A percentile compares a stretch with the other conserved stretches of the same genome.
These are phyloP conservation scores for Durotheca rogersii DNA, from an alignment of 495 filamentous ascomycete species.

Conservation along the genomic window DNA sequence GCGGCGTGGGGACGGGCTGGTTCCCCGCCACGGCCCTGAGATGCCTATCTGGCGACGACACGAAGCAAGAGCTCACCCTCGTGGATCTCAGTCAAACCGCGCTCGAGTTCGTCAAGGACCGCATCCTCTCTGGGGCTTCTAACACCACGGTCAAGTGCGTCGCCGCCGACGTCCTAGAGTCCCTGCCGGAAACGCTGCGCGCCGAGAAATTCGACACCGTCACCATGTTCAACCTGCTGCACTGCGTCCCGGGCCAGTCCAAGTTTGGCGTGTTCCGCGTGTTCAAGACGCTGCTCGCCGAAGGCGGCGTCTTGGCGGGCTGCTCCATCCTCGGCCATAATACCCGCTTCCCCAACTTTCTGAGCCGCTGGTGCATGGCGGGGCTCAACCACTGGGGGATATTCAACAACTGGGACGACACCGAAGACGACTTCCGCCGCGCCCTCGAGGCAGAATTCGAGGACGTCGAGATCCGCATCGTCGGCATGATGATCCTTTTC, in stretches of 20 bases:
- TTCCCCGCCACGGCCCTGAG: conserved; percentile 28
- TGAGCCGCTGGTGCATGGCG: conserved; percentile 36
- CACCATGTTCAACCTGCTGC: conserved; percentile 44
- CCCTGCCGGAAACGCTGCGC: conserved; percentile 9
- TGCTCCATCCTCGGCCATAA: conserved; percentile 38
- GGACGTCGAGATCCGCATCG: conserved; percentile 33
- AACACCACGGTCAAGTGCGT: conserved; percentile 15
- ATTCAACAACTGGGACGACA: conserved; percentile 33
- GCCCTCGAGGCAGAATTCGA: conserved; percentile 35
- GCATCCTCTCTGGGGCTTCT: conserved; percentile 8
- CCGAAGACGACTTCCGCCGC: conserved; percentile 36
- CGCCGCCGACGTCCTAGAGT: conserved; percentile 24
- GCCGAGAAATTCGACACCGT: conserved; percentile 37
- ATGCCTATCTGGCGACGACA: conserved; percentile 1
- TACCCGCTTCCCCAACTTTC: conserved; percentile 41
- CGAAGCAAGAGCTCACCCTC: conserved; percentile 27
- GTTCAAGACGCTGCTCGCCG: conserved; percentile 28
- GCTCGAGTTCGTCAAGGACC: conserved; percentile 17
- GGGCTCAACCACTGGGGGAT: conserved; percentile 34
- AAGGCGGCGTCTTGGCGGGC: conserved; percentile 39
- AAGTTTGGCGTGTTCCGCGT: conserved; percentile 24
- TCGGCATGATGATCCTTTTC: conserved; percentile 16
- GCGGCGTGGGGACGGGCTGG: conserved; percentile 44
- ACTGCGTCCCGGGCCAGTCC: conserved; percentile 38
- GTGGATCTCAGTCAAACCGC: conserved; percentile 36